Base-by-base conservation (phyloP, 192 early-diverging fungal species). In the Backusella liffmaniae region DNA sequence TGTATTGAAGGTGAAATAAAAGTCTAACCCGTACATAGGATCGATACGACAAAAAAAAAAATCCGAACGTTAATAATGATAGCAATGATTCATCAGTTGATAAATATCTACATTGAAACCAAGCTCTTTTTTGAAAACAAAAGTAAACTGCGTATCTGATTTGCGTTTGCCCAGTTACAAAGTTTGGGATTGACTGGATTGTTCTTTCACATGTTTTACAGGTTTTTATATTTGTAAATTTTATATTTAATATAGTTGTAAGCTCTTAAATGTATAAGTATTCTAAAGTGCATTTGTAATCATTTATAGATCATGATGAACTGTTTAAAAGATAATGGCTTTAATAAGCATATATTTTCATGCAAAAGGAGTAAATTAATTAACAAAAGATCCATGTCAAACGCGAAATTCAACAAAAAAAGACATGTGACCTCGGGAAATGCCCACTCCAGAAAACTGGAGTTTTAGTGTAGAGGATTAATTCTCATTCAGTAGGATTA, bases 321-420 rank as follows among this genome's bases (percentile, higher is more conserved):
- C 18, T 5, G 46, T 21, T n/a, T 49, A n/a, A n/a, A n/a, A 49
- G 5, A 16, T 5, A 49, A 49, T 49, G 15, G 5, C 15, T 49
- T 62, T 62, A 26, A 62, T 13, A 29, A 23, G 3, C 3, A 26
- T 62, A 13, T 62, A 29, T 62, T 62, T 62, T 62, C 23, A 62
- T 13, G 21, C 56, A 29, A 62, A 29, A 62, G 12, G 23, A 6
- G 9, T 10, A 39, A 21, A n/a, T 59, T 26, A 59, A 26, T 26
- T 59, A 59, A 13, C 4, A 29, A 12, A 62, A 29, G 10, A 62
- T 62, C 23, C 3, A 62, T 49, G 1, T 12, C 9, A 4, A 23
- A 29, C 56, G 56, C 56, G 56, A 62, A 29, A 62, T 62, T 62
- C 21, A 62, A 62, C 46, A 62, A 29, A 62, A 56, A 39, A 62